Evolutionary conservation across 805 yeast species (phyloP).

Genomic region (Metschnikowia gelsemii): DNA sequence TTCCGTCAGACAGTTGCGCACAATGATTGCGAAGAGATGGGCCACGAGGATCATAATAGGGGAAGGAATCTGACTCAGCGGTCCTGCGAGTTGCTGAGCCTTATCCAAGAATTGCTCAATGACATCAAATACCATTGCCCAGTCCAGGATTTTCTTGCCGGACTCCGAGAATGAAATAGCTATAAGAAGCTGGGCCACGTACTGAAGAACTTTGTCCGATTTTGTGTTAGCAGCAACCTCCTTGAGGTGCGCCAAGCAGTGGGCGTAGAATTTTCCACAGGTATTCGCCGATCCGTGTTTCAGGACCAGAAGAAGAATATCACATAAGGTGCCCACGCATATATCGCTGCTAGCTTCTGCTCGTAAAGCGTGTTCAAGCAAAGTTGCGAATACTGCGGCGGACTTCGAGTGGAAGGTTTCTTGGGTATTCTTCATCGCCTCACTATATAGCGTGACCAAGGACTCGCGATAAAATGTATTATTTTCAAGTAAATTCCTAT

Average conservation of each 20-base stretch:
- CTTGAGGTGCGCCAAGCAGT: conserved; percentile 25
- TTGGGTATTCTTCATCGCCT: conserved; percentile 69
- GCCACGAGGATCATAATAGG: conserved; percentile 30
- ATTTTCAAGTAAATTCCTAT: conserved; percentile 29
- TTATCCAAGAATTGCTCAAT: conserved; percentile 25
- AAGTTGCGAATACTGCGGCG: conserved; percentile 44
- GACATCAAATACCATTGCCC: conserved; percentile 39
- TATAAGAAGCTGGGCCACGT: conserved; percentile 41
- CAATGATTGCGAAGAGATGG: conserved; percentile 47
- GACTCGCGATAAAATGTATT: conserved; percentile 55
- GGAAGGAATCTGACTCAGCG: conserved; percentile 1
- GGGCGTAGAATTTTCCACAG: conserved; percentile 44
- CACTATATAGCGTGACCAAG: conserved; percentile 61
- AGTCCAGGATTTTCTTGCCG: conserved; percentile 59
- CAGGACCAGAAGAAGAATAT: conserved; percentile 53
- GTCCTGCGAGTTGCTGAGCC: conserved; percentile 11
- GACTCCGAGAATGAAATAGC: conserved; percentile 65
- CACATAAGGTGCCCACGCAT: conserved; percentile 45
- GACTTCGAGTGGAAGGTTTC: conserved; percentile 77
- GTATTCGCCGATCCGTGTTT: conserved; percentile 52
- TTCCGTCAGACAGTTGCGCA: conserved; percentile 56
- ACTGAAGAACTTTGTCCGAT: conserved; percentile 6
- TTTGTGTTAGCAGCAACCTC: conserved; percentile 13
- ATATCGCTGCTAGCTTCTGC: conserved; percentile 4
- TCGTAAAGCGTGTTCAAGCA: conserved; percentile 37